phyloP scores from a whole-genome alignment of 108 stramenopile genomes.

The Schizochytrium sp. region DNA sequence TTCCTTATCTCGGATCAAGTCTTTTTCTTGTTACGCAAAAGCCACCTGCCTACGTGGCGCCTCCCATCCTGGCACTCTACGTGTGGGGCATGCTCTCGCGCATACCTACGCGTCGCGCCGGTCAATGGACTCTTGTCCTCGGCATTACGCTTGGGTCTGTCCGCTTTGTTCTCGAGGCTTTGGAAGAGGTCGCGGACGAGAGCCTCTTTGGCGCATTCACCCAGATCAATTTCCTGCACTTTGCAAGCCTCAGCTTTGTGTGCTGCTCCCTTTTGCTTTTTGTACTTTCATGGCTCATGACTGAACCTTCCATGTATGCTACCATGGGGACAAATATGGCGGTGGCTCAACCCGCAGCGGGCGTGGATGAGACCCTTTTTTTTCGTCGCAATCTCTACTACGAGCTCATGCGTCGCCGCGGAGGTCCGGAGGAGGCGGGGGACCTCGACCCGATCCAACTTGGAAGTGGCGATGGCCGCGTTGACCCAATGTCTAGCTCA shows the following conservation, averaged over 20 bases:
- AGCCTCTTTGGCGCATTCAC: neutral
- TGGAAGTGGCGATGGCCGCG: too few relatives aligned
- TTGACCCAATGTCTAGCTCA: too few relatives aligned
- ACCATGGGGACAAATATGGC: neutral
- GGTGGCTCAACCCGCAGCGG: neutral
- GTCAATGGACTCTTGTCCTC: neutral
- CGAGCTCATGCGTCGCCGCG: neutral
- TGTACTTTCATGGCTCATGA: neutral
- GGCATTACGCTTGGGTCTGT: neutral
- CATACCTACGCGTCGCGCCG: neutral
- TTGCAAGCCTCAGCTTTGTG: neutral
- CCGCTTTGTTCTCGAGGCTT: neutral
- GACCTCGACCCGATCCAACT: neutral
- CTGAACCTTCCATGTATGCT: neutral
- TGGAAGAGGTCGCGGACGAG: neutral
- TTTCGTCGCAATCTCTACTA: neutral
- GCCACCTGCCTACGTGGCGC: neutral
- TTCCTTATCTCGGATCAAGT: neutral
- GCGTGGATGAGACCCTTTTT: neutral
- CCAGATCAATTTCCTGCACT: neutral
- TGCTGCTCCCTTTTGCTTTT: neutral
- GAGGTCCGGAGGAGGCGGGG: neutral
- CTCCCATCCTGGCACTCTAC: neutral
- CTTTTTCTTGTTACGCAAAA: neutral
- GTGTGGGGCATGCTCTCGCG: conserved; percentile 9